phyloP scores from a whole-genome alignment of 2,329 filamentous ascomycete genomes.

The Cryphonectria radicalis region DNA sequence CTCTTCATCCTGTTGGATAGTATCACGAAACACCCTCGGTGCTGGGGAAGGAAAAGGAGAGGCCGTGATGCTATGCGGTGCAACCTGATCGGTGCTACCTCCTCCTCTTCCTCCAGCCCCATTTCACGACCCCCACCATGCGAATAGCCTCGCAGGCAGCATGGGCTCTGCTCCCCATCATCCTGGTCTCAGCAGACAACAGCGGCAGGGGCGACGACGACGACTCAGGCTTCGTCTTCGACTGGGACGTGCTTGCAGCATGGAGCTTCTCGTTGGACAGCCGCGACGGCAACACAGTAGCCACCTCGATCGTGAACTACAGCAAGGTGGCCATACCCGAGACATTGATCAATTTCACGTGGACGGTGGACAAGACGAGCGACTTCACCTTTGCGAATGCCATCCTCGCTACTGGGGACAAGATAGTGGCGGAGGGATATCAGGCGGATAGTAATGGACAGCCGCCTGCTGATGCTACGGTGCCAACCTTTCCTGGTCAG shows the following conservation, averaged over 20 bases:
- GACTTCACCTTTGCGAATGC: background rate
- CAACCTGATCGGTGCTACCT: background rate
- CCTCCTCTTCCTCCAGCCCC: background rate
- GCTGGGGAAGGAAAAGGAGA: background rate
- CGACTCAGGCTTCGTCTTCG: background rate
- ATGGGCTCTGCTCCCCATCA: background rate
- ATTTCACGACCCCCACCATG: background rate
- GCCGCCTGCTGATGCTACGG: background rate
- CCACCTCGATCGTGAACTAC: background rate
- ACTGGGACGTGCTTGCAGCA: background rate
- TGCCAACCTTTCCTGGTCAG: background rate
- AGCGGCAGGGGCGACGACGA: background rate
- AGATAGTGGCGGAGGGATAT: background rate
- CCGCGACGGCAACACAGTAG: background rate
- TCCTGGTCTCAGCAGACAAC: background rate
- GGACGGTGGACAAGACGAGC: background rate
- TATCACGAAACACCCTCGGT: background rate
- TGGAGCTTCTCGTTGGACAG: background rate
- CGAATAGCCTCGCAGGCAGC: background rate
- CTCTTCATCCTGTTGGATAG: background rate
- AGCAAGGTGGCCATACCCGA: background rate
- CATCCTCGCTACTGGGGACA: background rate
- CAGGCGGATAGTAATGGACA: background rate
- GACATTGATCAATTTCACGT: background rate
- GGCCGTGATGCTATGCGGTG: conserved; percentile 9